Percentiles rank a stretch among this genome's conserved stretches.
phyloP scores from a whole-genome alignment of 805 yeast genomes.

The Myxozyma vanderwaltii region DNA sequence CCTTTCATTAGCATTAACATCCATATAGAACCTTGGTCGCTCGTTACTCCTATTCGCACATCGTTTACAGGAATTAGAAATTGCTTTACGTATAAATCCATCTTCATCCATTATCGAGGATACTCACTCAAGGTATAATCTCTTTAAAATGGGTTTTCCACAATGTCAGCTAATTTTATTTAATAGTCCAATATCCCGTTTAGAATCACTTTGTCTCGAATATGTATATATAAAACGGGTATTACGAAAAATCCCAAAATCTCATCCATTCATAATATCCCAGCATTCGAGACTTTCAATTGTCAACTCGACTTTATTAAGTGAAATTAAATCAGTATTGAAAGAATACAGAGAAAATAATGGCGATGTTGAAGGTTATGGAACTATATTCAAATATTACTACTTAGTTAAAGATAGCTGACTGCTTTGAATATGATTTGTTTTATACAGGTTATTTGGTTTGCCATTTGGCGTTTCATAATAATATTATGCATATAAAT shows the following conservation, averaged over 20 bases:
- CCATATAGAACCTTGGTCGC: constrained; percentile 32
- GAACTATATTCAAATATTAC: constrained; percentile 2
- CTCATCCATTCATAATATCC: constrained; percentile 25
- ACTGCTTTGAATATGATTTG: no score
- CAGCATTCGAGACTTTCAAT: constrained; percentile 12
- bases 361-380: constrained; percentile 1
- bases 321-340: neutral
- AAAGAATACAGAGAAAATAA: neutral
- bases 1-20: neutral
- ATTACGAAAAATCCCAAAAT: constrained; percentile 1
- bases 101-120: neutral
- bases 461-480: no score
- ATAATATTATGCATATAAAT: no score
- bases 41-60: constrained; percentile 29
- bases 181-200: constrained; percentile 7
- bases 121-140: neutral
- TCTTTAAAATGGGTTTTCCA: neutral
- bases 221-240: constrained; percentile 1
- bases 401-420: neutral
- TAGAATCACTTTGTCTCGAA: constrained; percentile 1
- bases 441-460: no score
- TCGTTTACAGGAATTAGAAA: constrained; percentile 34
- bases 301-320: constrained; percentile 2
- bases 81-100: constrained; percentile 7
- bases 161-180: neutral